A percentile compares a stretch with the other conserved stretches of the same genome.
These are phyloP conservation scores for Capsella bursapastoris DNA, from an alignment of 345 rosid species.

Conservation along the genomic window DNA sequence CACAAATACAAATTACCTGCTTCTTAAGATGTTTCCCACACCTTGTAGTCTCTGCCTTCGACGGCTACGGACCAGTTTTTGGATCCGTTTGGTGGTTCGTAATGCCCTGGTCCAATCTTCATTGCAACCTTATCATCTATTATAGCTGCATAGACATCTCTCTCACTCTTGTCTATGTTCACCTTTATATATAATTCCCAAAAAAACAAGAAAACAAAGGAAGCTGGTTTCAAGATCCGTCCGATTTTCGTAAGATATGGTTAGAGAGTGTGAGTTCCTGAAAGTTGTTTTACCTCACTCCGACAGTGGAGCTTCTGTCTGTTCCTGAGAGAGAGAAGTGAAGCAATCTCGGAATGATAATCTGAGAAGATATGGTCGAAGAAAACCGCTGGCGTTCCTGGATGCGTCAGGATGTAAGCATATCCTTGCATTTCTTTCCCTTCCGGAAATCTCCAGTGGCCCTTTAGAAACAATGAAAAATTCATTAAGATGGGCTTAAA, in stretches of 20 bases:
- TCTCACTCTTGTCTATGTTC: slow-evolving; percentile 69
- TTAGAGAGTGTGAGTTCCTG: background rate
- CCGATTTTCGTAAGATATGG: background rate
- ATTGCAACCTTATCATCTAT: slow-evolving; percentile 77
- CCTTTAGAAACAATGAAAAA: slow-evolving; percentile 47
- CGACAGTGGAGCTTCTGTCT: slow-evolving; percentile 81
- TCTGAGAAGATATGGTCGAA: slow-evolving; percentile 82
- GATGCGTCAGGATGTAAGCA: slow-evolving; percentile 93
- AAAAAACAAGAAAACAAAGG: slow-evolving; percentile 10
- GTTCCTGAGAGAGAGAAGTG: slow-evolving; percentile 75
- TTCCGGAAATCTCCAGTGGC: slow-evolving; percentile 98
- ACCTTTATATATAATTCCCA: slow-evolving; percentile 49
- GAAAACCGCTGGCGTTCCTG: slow-evolving; percentile 96
- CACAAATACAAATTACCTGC: background rate
- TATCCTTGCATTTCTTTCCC: slow-evolving; percentile 99
- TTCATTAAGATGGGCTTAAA: background rate
- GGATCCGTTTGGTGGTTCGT: slow-evolving; percentile 65
- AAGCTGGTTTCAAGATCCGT: background rate
- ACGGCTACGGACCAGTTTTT: slow-evolving; percentile 63
- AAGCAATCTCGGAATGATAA: slow-evolving; percentile 66
- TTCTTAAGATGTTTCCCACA: slow-evolving; percentile 79
- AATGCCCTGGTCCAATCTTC: slow-evolving; percentile 94
- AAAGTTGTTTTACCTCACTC: slow-evolving; percentile 61
- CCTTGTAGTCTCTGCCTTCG: slow-evolving; percentile 87
- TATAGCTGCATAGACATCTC: slow-evolving; percentile 87